Conservation (phyloP, 768 basidiomycete species). For the Nidularia pulvinata region DNA sequence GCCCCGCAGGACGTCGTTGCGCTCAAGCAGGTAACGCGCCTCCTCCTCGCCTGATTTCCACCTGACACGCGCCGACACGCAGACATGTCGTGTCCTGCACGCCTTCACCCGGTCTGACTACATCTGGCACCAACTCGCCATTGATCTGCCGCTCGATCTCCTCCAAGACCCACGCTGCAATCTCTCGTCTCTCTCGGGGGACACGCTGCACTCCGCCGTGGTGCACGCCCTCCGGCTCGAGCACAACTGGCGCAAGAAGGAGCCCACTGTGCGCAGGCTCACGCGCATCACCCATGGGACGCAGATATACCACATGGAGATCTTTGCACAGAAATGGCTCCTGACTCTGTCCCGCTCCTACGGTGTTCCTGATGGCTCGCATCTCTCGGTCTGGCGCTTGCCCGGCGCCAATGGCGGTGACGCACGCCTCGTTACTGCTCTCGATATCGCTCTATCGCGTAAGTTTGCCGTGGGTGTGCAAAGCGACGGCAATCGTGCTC, state of each 20-base stretch:
- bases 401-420: constrained; percentile 5
- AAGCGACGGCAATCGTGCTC: constrained; percentile 10
- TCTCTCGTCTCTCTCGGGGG: constrained; percentile 29
- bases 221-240: constrained; percentile 48
- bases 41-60: neutral
- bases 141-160: constrained; percentile 48
- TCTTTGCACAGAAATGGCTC: constrained; percentile 50
- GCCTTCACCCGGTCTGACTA: constrained; percentile 50
- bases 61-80: constrained; percentile 18
- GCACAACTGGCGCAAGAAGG: constrained; percentile 42
- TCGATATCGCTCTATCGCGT: constrained; percentile 23
- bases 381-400: constrained; percentile 42
- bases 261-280: constrained; percentile 29
- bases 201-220: constrained; percentile 36
- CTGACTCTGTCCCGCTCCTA: constrained; percentile 33
- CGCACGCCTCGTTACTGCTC: constrained; percentile 18
- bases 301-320: constrained; percentile 42
- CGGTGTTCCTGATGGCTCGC: constrained; percentile 13
- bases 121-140: constrained; percentile 50
- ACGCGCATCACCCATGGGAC: constrained; percentile 33
- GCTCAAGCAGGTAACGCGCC: constrained; percentile 42
- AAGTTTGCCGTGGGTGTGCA: constrained; percentile 31
- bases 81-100: constrained; percentile 64
- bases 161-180: constrained; percentile 22
- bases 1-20: constrained; percentile 39